Evolutionary conservation across 495 filamentous ascomycete species (phyloP).

Genomic region (Opeltia flavorubescens): DNA sequence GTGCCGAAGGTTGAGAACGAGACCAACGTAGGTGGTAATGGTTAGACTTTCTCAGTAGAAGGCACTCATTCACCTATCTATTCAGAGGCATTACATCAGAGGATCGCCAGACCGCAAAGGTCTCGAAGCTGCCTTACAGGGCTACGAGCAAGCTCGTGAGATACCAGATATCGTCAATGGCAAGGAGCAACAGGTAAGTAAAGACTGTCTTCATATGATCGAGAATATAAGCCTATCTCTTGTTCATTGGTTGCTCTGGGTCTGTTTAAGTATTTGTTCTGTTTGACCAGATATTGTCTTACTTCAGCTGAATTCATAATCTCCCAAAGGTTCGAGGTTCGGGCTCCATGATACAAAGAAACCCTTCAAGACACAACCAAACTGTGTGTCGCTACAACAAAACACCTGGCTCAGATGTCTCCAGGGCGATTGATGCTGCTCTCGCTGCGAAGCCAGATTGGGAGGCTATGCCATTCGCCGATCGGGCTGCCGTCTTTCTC

Average conservation of each 20-base stretch:
- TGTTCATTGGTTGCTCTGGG: too few relatives aligned
- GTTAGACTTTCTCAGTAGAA: background rate
- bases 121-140: slow-evolving; percentile 54
- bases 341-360: slow-evolving; percentile 35
- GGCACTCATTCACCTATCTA: background rate
- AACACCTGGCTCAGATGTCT: slow-evolving; percentile 54
- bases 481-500: slow-evolving; percentile 82
- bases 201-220: slow-evolving; percentile 7
- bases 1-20: slow-evolving; percentile 81
- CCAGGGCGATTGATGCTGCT: slow-evolving; percentile 61
- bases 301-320: background rate
- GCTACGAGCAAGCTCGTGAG: slow-evolving; percentile 44
- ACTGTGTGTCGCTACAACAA: slow-evolving; percentile 62
- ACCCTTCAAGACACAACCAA: slow-evolving; percentile 58
- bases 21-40: slow-evolving; percentile 57
- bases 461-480: slow-evolving; percentile 72
- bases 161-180: slow-evolving; percentile 71
- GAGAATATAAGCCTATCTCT: too few relatives aligned
- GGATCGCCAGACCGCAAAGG: slow-evolving; percentile 62
- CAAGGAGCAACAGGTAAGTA: slow-evolving; percentile 43
- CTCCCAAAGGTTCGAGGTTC: background rate
- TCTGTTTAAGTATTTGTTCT: too few relatives aligned
- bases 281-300: too few relatives aligned
- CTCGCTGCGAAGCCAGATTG: slow-evolving; percentile 69
- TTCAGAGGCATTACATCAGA: slow-evolving; percentile 74